These are phyloP conservation scores for Pichia sp. DNA, from an alignment of 1,139 yeast genomes.

Conservation along the genomic window DNA sequence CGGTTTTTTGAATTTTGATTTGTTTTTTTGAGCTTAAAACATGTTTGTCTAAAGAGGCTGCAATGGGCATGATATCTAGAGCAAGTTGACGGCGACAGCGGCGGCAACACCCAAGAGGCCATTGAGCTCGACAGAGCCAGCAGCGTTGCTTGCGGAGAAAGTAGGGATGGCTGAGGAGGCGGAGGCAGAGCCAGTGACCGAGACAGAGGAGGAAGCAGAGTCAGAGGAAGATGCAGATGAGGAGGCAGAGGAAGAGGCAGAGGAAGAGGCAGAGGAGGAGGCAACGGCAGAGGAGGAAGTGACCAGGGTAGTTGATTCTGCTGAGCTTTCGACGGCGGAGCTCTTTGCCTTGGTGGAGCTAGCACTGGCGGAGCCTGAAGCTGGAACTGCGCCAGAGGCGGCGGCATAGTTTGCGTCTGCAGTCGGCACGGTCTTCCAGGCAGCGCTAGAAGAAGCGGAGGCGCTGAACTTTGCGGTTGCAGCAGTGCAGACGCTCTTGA, in stretches of 20 bases:
- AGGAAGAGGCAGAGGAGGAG: constrained; percentile 17
- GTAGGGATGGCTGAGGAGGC: constrained; percentile 10
- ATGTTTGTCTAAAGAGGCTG: background rate
- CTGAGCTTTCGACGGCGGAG: too few relatives aligned
- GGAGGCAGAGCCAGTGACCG: constrained; percentile 11
- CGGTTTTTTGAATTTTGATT: background rate
- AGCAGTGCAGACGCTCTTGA: constrained; percentile 50
- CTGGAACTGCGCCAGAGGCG: constrained; percentile 11
- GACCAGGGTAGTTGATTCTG: too few relatives aligned
- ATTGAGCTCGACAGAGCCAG: constrained; percentile 13
- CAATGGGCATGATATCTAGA: background rate
- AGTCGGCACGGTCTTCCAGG: constrained; percentile 19
- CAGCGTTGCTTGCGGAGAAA: constrained; percentile 3
- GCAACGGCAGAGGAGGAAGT: too few relatives aligned
- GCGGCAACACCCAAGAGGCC: constrained; percentile 18
- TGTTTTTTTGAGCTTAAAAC: background rate
- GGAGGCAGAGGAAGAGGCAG: constrained; percentile 17
- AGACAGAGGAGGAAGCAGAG: constrained; percentile 13
- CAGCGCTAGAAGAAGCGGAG: constrained; percentile 17
- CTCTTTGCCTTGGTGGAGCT: too few relatives aligned
- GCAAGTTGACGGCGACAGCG: constrained; percentile 14
- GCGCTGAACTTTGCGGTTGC: constrained; percentile 33
- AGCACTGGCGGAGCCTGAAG: constrained; percentile 9
- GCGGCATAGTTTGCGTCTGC: constrained; percentile 10
- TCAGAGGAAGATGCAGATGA: constrained; percentile 9